phyloP scores from a whole-genome alignment of 257 asterid species.

The Solanum pinnatisectum region DNA sequence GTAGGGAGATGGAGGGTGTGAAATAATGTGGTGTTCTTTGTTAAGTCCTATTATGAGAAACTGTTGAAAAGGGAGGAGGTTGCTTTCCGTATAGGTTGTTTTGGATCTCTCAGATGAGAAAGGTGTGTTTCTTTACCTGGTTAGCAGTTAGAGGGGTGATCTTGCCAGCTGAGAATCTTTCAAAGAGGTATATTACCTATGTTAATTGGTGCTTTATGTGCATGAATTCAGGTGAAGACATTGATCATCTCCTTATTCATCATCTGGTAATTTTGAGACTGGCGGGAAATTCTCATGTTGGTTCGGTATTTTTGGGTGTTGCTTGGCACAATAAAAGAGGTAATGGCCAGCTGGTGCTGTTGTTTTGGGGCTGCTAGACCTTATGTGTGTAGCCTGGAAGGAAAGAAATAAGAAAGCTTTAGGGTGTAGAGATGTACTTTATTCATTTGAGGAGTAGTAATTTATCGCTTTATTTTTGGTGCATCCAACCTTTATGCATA shows the following conservation, averaged over 20 bases:
- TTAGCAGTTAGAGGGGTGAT: background rate
- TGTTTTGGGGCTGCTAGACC: background rate
- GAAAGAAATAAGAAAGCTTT: background rate
- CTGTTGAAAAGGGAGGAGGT: background rate
- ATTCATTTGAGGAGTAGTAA: background rate
- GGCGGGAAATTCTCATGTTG: background rate
- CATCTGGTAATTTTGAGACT: background rate
- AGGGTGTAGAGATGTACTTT: background rate
- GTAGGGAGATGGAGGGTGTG: background rate
- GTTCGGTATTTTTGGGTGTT: background rate
- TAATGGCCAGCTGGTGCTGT: background rate
- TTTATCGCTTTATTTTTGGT: background rate
- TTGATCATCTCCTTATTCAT: background rate
- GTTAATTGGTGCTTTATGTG: background rate
- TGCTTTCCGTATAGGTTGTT: background rate
- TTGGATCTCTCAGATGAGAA: background rate
- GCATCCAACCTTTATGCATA: background rate
- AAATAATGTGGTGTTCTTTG: background rate
- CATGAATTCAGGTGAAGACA: background rate
- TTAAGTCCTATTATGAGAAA: background rate
- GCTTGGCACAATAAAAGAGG: background rate
- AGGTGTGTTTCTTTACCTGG: background rate
- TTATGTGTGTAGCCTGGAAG: background rate
- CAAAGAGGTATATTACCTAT: background rate
- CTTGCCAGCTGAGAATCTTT: background rate